Evolutionary conservation across 352 stramenopile species (phyloP), one percentile per base, ranked within the genome.

Genomic region (Phytopythium aichiense): DNA sequence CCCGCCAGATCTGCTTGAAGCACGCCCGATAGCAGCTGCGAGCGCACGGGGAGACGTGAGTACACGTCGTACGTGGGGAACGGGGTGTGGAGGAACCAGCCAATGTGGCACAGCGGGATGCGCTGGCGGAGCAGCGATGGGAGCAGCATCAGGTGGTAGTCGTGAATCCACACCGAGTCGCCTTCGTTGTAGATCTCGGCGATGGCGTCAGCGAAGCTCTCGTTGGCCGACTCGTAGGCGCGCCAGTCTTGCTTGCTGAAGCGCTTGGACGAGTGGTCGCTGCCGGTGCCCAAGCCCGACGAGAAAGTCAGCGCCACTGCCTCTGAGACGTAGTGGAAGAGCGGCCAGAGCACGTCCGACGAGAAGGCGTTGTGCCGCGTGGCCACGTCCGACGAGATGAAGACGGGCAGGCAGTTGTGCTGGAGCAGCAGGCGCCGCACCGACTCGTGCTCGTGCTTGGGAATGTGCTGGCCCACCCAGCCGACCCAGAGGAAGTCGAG

Each of bases 141-240:
- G 20, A 97, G 67, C 56, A 92, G 64, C 88, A 97, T 96, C 30
- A 97, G 67, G 59, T 97, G 89, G 67, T 96, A 96, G 75, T 97
- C 89, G 68, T 96, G 88, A 20, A 96, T 79, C 88, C 88, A 96
- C 9, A 97, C 83, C 23, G 81, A 75, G 67, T 96, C 88, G 69
- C 86, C 88, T 76, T 94, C 85, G 40, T 95, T 91, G 65, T 94
- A 95, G 43, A 95, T 81, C 59, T 92, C 85, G 12, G 78, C 81
- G 18, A 95, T 91, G 2, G 87, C 77, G 60, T 95, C 84, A 4
- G 88, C 88, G 66, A 95, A 96, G 61, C 76, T 84, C 61, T 89
- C 79, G 60, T 97, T 97, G 7, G 87, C 88, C 20, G 82, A 89
- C 68, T 94, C 88, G 65, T 97, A 97, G 2, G 87, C 88, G 35